Conservation (phyloP, 768 basidiomycete species). For the Mycena pura region DNA sequence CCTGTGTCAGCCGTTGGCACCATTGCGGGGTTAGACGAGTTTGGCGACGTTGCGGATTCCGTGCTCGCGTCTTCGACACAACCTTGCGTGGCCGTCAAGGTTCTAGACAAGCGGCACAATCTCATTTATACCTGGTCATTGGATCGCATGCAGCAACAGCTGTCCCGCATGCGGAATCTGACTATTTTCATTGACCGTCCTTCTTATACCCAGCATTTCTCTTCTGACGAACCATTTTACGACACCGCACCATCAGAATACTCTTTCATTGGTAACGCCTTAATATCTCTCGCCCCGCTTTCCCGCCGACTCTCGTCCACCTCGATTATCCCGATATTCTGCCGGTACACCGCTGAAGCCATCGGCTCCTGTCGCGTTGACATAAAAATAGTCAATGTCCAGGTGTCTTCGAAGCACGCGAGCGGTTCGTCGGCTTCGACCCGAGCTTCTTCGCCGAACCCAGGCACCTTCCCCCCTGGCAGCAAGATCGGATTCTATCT, state of each 20-base stretch:
- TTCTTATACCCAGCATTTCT: slow-evolving; percentile 93
- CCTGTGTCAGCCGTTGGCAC: slow-evolving; percentile 86
- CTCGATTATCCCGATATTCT: slow-evolving; percentile 88
- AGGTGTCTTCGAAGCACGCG: slow-evolving; percentile 63
- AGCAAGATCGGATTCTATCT: slow-evolving; percentile 87
- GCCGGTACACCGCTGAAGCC: slow-evolving; percentile 92
- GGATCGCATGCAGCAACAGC: slow-evolving; percentile 84
- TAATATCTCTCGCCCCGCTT: slow-evolving; percentile 83
- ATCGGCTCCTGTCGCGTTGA: slow-evolving; percentile 93
- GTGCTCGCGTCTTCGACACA: slow-evolving; percentile 74
- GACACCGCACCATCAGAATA: slow-evolving; percentile 87
- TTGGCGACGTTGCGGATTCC: slow-evolving; percentile 92
- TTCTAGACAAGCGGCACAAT: slow-evolving; percentile 86
- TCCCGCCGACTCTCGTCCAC: slow-evolving; percentile 76
- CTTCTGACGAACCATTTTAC: slow-evolving; percentile 92
- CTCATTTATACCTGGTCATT: slow-evolving; percentile 93
- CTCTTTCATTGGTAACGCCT: slow-evolving; percentile 90
- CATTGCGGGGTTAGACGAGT: slow-evolving; percentile 86
- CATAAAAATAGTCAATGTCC: slow-evolving; percentile 79
- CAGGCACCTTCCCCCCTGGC: slow-evolving; percentile 70
- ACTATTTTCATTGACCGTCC: slow-evolving; percentile 91
- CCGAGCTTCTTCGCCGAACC: slow-evolving; percentile 77
- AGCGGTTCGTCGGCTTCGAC: slow-evolving; percentile 71
- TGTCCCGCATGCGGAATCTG: slow-evolving; percentile 93
- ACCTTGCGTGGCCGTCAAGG: slow-evolving; percentile 88